Evolutionary conservation across 1,284 basidiomycete genomes (phyloP), one percentile per base, ranked within the genome.

Genomic region (Inonotus obliquus): DNA sequence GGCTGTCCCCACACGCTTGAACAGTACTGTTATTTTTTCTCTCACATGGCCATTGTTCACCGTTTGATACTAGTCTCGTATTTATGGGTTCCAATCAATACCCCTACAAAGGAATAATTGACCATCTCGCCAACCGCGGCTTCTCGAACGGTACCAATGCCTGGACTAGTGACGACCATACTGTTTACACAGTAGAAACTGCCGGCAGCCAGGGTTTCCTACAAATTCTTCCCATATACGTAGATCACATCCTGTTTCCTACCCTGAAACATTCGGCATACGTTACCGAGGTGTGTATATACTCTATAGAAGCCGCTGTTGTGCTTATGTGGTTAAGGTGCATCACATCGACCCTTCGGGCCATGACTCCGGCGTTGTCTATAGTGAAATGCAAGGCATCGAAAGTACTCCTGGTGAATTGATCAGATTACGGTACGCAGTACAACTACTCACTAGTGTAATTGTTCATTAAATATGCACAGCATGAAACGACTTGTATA

Each of bases 231-330:
- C 96, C 96, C 2, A 89, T 99, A 66, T 99, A 95, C 72, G 81
- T 99, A 45, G 97, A 99, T 74, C 97, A 99, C 73, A 93, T 99
- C 65, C 84, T 99, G 54, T 96, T 97, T 74, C 96, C 97, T 3
- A 98, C 96, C 0, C 86, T 99, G 64, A 96, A 94, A 6, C 84
- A 94, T 65, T 86, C 91, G 57, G 93, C 94, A 51, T 98, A 94
- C 68, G 81, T 92, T 13, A 99, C 97, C 11, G 96, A 99, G 79
- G 91, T 91, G 54, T 64, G 72, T 67, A 10, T 14, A 19, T 57
- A 57, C 32, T 48, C 39, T 32, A 37, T 45, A 29, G 39, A 37
- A 57, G 55, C 37, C 59, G 48, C 63, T 35, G 38, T 62, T 69
- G 23, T 69, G 68, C 57, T 27, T 35, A 27, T 17, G 49, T 55